Base-by-base conservation (phyloP, 2,329 filamentous ascomycete species). In the Chrysosporium queenslandicum region DNA sequence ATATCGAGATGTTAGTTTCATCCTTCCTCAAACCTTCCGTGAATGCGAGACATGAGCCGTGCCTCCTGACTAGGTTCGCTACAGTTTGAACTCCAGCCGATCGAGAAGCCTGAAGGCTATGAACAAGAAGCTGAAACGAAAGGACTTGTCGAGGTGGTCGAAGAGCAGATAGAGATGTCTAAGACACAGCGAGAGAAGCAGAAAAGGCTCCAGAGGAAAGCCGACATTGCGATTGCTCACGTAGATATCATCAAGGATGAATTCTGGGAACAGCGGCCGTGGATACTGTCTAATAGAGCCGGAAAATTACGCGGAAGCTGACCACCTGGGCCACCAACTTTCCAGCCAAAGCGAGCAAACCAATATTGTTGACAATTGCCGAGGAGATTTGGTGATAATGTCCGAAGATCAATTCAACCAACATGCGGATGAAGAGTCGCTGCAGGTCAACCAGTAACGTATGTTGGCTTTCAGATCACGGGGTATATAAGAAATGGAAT, bases 241-340 rank as follows among this genome's bases (percentile, higher is more conserved):
- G 71, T 92, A 55, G 92, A 98, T 70, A 86, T 98, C 61, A 97
- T 98, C 69, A 89, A 86, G 61, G 87, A 97, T 68, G 86, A 87
- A 2, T 98, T 98, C 65, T 98, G 92, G 92, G 78, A 87, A 58
- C 78, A 77, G 61, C 77, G 90, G 64, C 89, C 90, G 1, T 97
- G 90, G 87, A 75, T 92, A 53, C 65, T 90, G 50, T 86, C 83
- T 1, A 84, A 85, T 58, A 85, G 81, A 66, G 83, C 84, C 4
- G 85, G 85, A 20, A 84, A 79, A 62, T 73, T 83, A 60, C 82
- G 82, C n/a, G 49, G 18, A 37, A 27, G 16, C 18, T 52, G 25
- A 47, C 7, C 2, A 6, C 4, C 21, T 20, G 12, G 8, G 3
- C 9, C 6, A 12, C 9, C 12, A 27, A 14, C 16, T 39, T n/a